A percentile compares a stretch with the other conserved stretches of the same genome.
phyloP scores from a whole-genome alignment of 352 stramenopile genomes.

The Phytophthora hibernalis region DNA sequence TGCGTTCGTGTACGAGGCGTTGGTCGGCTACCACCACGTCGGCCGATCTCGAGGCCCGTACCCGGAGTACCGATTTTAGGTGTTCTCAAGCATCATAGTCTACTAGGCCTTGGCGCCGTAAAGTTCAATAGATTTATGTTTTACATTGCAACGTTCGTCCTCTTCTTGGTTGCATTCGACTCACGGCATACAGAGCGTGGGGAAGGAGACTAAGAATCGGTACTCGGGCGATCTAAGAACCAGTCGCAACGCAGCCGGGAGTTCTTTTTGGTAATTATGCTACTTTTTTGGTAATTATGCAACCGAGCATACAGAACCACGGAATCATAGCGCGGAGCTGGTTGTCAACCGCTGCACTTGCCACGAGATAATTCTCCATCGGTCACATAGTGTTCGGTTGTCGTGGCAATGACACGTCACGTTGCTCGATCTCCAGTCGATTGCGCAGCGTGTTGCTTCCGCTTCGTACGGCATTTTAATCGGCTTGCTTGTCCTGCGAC shows the following conservation, averaged over 20 bases:
- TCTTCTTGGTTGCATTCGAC: no score
- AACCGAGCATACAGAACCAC: no score
- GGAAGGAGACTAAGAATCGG: no score
- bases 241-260: no score
- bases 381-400: slow-evolving; percentile 17
- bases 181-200: no score
- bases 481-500: neutral
- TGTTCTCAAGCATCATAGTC: neutral
- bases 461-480: slow-evolving; percentile 22
- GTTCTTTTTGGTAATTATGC: no score
- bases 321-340: neutral
- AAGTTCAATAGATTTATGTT: slow-evolving; percentile 24
- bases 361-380: slow-evolving; percentile 22
- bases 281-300: no score
- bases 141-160: neutral
- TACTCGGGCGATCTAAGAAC: no score
- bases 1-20: slow-evolving; percentile 63
- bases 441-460: slow-evolving; percentile 17
- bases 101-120: neutral
- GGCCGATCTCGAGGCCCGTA: slow-evolving; percentile 33
- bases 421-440: slow-evolving; percentile 10
- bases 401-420: slow-evolving; percentile 18
- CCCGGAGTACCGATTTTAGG: slow-evolving; percentile 34
- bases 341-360: neutral
- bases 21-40: slow-evolving; percentile 66